Conservation (phyloP, 2,329 filamentous ascomycete species). For the Fusarium tricinctum region DNA sequence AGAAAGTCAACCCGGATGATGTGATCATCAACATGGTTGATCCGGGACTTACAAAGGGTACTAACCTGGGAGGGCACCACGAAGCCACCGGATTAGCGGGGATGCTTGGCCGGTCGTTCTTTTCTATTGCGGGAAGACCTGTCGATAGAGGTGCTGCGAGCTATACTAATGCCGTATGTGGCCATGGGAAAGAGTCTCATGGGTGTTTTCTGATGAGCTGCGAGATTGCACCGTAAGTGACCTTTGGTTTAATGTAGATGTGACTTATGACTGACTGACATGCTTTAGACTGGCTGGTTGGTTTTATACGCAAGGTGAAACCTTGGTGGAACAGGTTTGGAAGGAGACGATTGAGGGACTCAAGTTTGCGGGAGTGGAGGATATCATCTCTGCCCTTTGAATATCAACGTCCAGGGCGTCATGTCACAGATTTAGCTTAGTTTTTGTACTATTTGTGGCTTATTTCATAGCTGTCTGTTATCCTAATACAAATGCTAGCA, state of each 20-base stretch:
- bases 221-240: slow-evolving; percentile 49
- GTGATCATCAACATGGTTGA: slow-evolving; percentile 56
- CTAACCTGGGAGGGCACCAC: slow-evolving; percentile 36
- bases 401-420: too few species aligned
- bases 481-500: too few species aligned
- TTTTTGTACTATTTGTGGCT: too few species aligned
- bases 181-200: slow-evolving; percentile 64
- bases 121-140: slow-evolving; percentile 49
- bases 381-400: slow-evolving; percentile 45
- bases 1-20: slow-evolving; percentile 53
- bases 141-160: slow-evolving; percentile 60
- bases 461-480: too few species aligned
- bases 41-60: slow-evolving; percentile 51
- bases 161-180: slow-evolving; percentile 62
- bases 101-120: slow-evolving; percentile 6
- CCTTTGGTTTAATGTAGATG: too few species aligned
- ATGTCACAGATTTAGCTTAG: neutral
- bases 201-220: slow-evolving; percentile 65
- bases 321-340: slow-evolving; percentile 35
- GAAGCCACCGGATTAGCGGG: slow-evolving; percentile 24
- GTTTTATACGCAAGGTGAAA: slow-evolving; percentile 35
- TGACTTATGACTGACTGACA: neutral
- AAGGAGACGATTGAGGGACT: slow-evolving; percentile 36
- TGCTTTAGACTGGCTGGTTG: slow-evolving; percentile 28
- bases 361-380: slow-evolving; percentile 4